phyloP scores from a whole-genome alignment of 176 grass and related monocot species.

The Areca catechu region DNA sequence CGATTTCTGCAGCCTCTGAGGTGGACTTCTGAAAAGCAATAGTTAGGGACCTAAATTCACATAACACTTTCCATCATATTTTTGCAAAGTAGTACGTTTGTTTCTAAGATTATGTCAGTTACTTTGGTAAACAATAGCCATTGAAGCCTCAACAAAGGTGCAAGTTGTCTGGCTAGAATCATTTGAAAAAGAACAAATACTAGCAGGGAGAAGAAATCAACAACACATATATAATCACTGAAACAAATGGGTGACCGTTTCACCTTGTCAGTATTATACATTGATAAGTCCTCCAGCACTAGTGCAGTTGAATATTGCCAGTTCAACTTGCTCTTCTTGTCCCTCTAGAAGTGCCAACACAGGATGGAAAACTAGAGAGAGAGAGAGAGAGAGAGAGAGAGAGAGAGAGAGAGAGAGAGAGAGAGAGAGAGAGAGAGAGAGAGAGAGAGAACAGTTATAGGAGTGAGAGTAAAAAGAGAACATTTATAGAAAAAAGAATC shows the following conservation, averaged over 20 bases:
- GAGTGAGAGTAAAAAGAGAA: neutral
- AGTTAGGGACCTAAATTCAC: too few species aligned
- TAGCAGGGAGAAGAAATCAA: neutral
- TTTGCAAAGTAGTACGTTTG: slow-evolving; percentile 91
- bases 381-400: too few species aligned
- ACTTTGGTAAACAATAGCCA: slow-evolving; percentile 83
- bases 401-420: too few species aligned
- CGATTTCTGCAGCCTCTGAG: slow-evolving; percentile 74
- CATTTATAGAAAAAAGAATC: neutral
- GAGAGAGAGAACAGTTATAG: too few species aligned
- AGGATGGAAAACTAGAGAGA: slow-evolving; percentile 4
- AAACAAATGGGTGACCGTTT: neutral
- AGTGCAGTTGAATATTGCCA: slow-evolving; percentile 89
- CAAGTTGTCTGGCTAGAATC: slow-evolving; percentile 50
- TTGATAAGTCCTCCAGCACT: slow-evolving; percentile 90
- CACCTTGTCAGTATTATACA: slow-evolving; percentile 98
- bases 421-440: too few species aligned
- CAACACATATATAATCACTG: neutral
- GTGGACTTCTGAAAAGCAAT: neutral
- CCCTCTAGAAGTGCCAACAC: slow-evolving; percentile 42
- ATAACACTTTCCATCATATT: slow-evolving; percentile 85
- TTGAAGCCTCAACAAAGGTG: slow-evolving; percentile 80
- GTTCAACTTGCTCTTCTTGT: slow-evolving; percentile 61
- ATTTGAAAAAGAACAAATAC: slow-evolving; percentile 2
- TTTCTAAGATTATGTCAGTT: slow-evolving; percentile 88